Conservation (phyloP, 1,284 basidiomycete genomes). For the Cutaneotrichosporon mucoides region DNA sequence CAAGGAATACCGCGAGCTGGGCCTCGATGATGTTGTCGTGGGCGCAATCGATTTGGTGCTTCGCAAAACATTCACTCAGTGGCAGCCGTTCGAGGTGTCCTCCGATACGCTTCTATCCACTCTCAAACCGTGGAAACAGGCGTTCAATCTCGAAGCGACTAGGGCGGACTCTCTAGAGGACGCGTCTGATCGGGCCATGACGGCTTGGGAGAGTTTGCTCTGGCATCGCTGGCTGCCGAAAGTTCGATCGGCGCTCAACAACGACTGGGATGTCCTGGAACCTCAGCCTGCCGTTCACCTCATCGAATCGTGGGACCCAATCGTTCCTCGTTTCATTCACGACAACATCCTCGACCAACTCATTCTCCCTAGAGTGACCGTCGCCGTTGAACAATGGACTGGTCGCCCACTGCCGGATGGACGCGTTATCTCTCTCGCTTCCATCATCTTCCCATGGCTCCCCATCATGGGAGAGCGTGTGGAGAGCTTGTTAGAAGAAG, state of each 20-base stretch:
- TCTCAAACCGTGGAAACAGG: slow-evolving; percentile 46
- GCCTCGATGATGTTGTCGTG: slow-evolving; percentile 85
- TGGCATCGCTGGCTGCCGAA: slow-evolving; percentile 95
- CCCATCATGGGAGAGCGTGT: slow-evolving; percentile 75
- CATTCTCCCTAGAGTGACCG: slow-evolving; percentile 82
- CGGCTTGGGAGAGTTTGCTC: slow-evolving; percentile 86
- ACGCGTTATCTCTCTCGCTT: slow-evolving; percentile 58
- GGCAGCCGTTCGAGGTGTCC: slow-evolving; percentile 41
- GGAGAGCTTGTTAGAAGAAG: slow-evolving; percentile 75
- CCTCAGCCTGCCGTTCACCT: slow-evolving; percentile 73
- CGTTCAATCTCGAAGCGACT: slow-evolving; percentile 31
- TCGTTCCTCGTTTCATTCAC: slow-evolving; percentile 82
- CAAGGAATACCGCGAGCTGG: slow-evolving; percentile 71
- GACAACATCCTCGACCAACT: slow-evolving; percentile 97
- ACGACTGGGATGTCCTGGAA: slow-evolving; percentile 77
- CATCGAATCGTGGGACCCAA: slow-evolving; percentile 79
- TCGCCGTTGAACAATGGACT: slow-evolving; percentile 78
- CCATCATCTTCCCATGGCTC: slow-evolving; percentile 93
- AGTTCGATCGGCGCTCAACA: slow-evolving; percentile 86
- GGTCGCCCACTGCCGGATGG: slow-evolving; percentile 46
- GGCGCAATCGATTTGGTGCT: slow-evolving; percentile 74
- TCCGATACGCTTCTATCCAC: slow-evolving; percentile 34
- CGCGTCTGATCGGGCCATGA: slow-evolving; percentile 59
- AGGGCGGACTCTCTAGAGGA: not conserved
- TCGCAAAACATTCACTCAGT: slow-evolving; percentile 28